Percentiles rank a stretch among this genome's conserved stretches.
Evolutionary conservation across 139 green algal species (phyloP).

Genomic region (Picochlorum sp.): DNA sequence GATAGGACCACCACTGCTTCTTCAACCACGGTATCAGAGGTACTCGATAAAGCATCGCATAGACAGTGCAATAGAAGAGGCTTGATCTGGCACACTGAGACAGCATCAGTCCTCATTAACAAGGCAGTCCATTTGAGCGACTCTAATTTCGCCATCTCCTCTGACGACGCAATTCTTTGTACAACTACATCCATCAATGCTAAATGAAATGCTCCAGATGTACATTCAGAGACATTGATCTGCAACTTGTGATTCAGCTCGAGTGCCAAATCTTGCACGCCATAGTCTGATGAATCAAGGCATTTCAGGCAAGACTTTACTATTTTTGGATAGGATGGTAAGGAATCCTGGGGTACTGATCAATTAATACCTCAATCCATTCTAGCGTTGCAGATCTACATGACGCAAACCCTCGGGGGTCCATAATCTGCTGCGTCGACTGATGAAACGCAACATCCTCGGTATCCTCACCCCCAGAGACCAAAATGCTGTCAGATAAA

Average conservation of each 20-base stretch:
- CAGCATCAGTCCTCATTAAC: slow-evolving; percentile 30
- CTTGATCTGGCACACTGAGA: neutral
- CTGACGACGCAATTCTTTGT: slow-evolving; percentile 18
- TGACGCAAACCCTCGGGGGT: neutral
- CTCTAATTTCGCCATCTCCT: slow-evolving; percentile 66
- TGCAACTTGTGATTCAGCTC: neutral
- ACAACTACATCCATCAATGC: slow-evolving; percentile 6
- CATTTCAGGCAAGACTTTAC: slow-evolving; percentile 4
- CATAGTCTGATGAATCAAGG: neutral
- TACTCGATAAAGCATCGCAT: slow-evolving; percentile 33
- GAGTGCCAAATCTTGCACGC: neutral
- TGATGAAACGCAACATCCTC: no score
- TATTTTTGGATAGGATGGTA: neutral
- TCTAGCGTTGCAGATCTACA: neutral
- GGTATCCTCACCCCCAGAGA: neutral
- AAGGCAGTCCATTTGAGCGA: slow-evolving; percentile 67
- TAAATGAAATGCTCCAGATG: neutral
- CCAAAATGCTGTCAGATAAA: slow-evolving; percentile 1
- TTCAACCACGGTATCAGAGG: slow-evolving; percentile 47
- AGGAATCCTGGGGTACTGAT: neutral
- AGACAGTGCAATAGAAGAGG: slow-evolving; percentile 56
- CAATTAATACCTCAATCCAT: neutral
- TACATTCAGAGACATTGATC: neutral
- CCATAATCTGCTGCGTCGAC: neutral
- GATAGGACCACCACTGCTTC: slow-evolving; percentile 36